Evolutionary conservation across 2,329 filamentous ascomycete species (phyloP).

Genomic region (Magnaporthiopsis poae): DNA sequence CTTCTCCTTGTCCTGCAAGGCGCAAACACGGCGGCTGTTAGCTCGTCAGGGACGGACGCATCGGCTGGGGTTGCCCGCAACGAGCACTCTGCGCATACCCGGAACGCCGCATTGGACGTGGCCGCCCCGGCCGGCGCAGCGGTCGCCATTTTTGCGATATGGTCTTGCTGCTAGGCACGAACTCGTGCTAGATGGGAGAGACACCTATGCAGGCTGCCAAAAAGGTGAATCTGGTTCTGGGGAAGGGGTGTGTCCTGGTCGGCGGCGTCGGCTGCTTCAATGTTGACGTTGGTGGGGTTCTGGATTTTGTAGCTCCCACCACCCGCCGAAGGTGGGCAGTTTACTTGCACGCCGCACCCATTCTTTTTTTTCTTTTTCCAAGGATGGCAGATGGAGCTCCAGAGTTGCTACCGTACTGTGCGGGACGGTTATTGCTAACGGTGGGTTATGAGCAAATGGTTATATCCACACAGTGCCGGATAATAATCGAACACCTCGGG

Average conservation of each 20-base stretch:
- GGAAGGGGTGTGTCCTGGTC: background rate
- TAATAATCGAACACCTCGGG: no score
- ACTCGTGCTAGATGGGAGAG: background rate
- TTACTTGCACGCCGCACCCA: background rate
- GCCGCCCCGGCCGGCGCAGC: conserved; percentile 33
- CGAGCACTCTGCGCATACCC: conserved; percentile 30
- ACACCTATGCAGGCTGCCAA: background rate
- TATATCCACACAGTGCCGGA: background rate
- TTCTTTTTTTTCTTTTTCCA: conserved; percentile 6
- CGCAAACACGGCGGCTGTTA: background rate
- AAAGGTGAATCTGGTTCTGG: background rate
- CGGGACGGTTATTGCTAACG: no score
- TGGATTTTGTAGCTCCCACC: conserved; percentile 1
- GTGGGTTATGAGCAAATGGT: background rate
- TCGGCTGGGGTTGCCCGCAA: conserved; percentile 21
- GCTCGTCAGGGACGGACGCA: background rate
- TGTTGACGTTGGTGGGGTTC: conserved; percentile 6
- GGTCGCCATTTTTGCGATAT: conserved; percentile 28
- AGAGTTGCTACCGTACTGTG: background rate
- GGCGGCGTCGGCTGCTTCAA: background rate
- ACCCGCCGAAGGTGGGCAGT: conserved; percentile 1
- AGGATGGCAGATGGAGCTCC: background rate
- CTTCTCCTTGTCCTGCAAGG: conserved; percentile 78
- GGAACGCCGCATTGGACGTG: conserved; percentile 45
- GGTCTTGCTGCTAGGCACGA: background rate